Conservation (phyloP, 768 basidiomycete genomes). For the Russula earlei region DNA sequence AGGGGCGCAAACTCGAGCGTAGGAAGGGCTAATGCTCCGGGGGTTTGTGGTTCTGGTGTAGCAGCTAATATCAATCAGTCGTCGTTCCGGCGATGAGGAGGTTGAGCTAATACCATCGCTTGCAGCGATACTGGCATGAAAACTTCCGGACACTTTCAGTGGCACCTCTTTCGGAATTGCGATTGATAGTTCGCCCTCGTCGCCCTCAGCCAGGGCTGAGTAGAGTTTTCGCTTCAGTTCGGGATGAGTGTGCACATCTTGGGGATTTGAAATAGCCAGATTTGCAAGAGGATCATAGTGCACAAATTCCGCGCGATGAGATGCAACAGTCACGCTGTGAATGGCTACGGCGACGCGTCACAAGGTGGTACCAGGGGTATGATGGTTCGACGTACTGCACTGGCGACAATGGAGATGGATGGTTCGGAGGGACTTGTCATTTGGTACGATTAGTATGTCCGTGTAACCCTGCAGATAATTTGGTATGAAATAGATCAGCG, state of each 20-base stretch:
- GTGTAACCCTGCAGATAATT: constrained; percentile 66
- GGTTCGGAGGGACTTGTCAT: constrained; percentile 65
- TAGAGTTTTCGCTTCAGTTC: constrained; percentile 91
- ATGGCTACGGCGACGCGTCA: constrained; percentile 40
- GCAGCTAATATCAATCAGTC: constrained; percentile 33
- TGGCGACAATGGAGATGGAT: constrained; percentile 85
- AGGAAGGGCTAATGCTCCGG: constrained; percentile 28
- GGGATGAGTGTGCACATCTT: constrained; percentile 81
- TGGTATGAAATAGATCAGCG: constrained; percentile 7
- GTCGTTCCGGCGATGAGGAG: constrained; percentile 1
- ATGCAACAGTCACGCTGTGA: constrained; percentile 62
- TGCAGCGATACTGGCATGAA: constrained; percentile 33
- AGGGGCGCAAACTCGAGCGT: constrained; percentile 57
- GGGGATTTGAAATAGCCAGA: constrained; percentile 52
- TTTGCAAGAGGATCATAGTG: constrained; percentile 68
- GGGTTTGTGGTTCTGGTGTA: constrained; percentile 80
- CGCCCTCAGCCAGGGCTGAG: constrained; percentile 80
- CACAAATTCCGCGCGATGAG: constrained; percentile 65
- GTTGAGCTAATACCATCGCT: constrained; percentile 42
- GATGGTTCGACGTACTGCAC: constrained; percentile 48
- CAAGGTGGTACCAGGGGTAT: constrained; percentile 10
- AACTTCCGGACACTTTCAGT: constrained; percentile 48
- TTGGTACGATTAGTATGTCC: constrained; percentile 82
- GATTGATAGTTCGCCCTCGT: constrained; percentile 92
- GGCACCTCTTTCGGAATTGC: constrained; percentile 68